Evolutionary conservation across 345 rosid genomes (phyloP).

Genomic region (Sapria himalayana): DNA sequence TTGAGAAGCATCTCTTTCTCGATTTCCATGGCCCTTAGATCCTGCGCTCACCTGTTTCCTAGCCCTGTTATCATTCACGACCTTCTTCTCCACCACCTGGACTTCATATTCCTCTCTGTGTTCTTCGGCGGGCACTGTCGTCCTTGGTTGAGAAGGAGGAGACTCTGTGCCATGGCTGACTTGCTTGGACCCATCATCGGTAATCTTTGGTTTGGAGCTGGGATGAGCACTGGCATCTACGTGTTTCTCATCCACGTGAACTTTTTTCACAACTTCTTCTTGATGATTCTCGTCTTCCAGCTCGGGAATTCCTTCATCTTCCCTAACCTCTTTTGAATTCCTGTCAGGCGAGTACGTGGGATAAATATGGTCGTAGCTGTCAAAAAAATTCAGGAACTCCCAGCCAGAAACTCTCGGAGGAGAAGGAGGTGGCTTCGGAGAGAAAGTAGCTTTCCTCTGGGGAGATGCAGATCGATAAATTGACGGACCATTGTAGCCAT

Average conservation of each 20-base stretch:
- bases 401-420: slow-evolving; percentile 47
- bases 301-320: slow-evolving; percentile 92
- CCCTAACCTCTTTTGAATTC: slow-evolving; percentile 60
- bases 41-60: too few relatives aligned
- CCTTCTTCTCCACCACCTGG: slow-evolving; percentile 72
- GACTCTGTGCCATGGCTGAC: slow-evolving; percentile 15
- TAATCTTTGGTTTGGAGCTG: slow-evolving; percentile 16
- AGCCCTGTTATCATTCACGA: slow-evolving; percentile 34
- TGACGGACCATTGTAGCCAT: slow-evolving; percentile 17
- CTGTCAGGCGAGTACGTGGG: slow-evolving; percentile 32
- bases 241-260: slow-evolving; percentile 26
- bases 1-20: slow-evolving; percentile 21
- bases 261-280: slow-evolving; percentile 55
- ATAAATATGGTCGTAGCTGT: slow-evolving; percentile 25
- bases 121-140: slow-evolving; percentile 22
- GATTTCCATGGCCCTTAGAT: slow-evolving; percentile 20
- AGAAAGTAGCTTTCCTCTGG: slow-evolving; percentile 11
- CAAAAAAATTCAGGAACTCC: slow-evolving; percentile 65
- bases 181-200: slow-evolving; percentile 10
- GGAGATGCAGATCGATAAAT: slow-evolving; percentile 17
- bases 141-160: slow-evolving; percentile 24
- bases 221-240: slow-evolving; percentile 10
- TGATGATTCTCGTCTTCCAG: slow-evolving; percentile 60
- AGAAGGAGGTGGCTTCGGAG: slow-evolving; percentile 67
- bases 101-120: slow-evolving; percentile 42